Base-by-base conservation (phyloP, 164 flowering plant species). In the Sedum album region DNA sequence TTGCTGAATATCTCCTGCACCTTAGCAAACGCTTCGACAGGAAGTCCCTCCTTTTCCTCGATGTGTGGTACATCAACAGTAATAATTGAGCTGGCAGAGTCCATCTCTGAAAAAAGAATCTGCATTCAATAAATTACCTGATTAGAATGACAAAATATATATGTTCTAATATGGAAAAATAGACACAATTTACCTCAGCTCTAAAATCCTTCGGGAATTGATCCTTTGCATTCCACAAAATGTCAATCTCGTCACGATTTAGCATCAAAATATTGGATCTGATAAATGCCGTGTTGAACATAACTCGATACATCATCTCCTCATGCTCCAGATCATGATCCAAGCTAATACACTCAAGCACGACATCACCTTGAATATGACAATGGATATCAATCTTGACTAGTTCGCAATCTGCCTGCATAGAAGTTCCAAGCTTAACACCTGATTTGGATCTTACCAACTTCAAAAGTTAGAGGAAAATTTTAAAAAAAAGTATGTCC, bases 1-100 rank as follows among this genome's bases (percentile, higher is more conserved):
- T 66, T 76, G 78, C 78, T 85, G 75, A 93, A 91, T 31, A 88
- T 83, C 76, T 91, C 96, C 49, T 89, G 91, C 68, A 87, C 91
- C 71, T 81, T 84, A 49, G 87, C 81, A 79, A 89, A 93, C 70
- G 96, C 96, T 80, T 93, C 98, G 31, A 86, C 74, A 33, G 96
- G 93, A 68, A 91, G 93, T 25, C 97, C 98, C 69, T 83, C 93
- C 77, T 86, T 87, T 77, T 87, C 93, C 68, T 83, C 96, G 57
- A 72, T 25, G 25, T 70, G 67, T 44, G 85, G 79, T 71, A 81
- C 69, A 71, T 87, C 88, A 69, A 86, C 46, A 10, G 86, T 63
- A 73, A 78, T 73, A 44, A 76, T 57, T 66, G 87, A 82, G 69
- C 76, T 60, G 65, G 76, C 65, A 46, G 82, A 66, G 70, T 82